Evolutionary conservation across 2,329 filamentous ascomycete genomes (phyloP).

Genomic region (Teratosphaeria epicoccoides): DNA sequence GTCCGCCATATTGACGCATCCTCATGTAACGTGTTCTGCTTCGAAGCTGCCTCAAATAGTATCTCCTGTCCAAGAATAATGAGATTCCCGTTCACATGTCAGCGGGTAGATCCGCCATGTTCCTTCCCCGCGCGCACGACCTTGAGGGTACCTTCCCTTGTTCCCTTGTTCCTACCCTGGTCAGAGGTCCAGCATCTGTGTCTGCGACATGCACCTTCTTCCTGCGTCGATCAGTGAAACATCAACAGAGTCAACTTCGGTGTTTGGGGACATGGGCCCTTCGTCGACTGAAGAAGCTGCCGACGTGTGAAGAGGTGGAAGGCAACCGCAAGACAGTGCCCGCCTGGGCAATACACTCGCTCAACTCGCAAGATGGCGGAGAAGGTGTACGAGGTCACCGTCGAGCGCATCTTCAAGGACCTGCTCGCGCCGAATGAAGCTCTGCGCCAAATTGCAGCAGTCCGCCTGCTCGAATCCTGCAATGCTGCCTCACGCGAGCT

Average conservation of each 20-base stretch:
- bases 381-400: slow-evolving; percentile 19
- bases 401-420: slow-evolving; percentile 23
- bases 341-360: not conserved
- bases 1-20: slow-evolving; percentile 4
- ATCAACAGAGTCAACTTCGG: not conserved
- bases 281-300: not conserved
- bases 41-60: not conserved
- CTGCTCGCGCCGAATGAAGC: slow-evolving; percentile 21
- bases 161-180: too few relatives aligned
- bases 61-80: too few relatives aligned
- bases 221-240: not conserved
- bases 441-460: slow-evolving; percentile 19
- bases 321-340: not conserved
- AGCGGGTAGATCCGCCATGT: not conserved
- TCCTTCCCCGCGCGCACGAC: not conserved
- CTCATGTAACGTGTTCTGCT: not conserved
- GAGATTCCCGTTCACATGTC: slow-evolving; percentile 1
- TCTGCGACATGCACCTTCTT: not conserved
- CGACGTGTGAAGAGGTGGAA: not conserved
- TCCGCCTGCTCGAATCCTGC: slow-evolving; percentile 21
- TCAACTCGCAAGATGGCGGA: slow-evolving; percentile 13
- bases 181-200: not conserved
- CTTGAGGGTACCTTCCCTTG: too few relatives aligned
- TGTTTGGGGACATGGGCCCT: not conserved
- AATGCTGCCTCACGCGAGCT: slow-evolving; percentile 47